A percentile compares a stretch with the other conserved stretches of the same genome.
Evolutionary conservation across 2,329 filamentous ascomycete genomes (phyloP).

Genomic region (Claviceps fusiformis): DNA sequence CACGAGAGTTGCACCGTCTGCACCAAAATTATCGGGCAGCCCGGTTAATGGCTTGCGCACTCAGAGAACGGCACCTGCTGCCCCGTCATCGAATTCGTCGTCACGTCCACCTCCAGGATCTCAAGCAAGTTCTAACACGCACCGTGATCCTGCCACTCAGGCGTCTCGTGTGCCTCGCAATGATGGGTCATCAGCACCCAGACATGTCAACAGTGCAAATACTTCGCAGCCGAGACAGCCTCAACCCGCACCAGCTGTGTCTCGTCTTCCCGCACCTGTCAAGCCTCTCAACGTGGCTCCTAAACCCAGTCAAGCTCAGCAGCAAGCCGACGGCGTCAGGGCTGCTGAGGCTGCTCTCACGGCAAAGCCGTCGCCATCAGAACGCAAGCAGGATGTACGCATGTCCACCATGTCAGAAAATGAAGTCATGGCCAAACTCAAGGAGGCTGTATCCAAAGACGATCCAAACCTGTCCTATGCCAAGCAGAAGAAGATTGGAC

Average conservation of each 20-base stretch:
- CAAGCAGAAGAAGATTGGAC: constrained; percentile 99
- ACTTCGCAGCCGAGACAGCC: constrained; percentile 35
- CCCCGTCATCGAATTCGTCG: constrained; percentile 32
- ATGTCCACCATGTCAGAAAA: constrained; percentile 98
- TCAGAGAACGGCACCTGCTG: constrained; percentile 70
- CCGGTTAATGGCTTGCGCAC: constrained; percentile 47
- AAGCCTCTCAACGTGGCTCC: constrained; percentile 68
- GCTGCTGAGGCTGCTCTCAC: constrained; percentile 82
- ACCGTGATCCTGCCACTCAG: constrained; percentile 28
- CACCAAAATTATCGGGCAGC: constrained; percentile 47
- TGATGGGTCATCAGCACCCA: constrained; percentile 37
- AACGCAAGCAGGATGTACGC: constrained; percentile 81
- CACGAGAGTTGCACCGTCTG: constrained; percentile 67
- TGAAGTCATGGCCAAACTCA: constrained; percentile 92
- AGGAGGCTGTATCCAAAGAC: constrained; percentile 89
- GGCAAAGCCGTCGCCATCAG: constrained; percentile 58
- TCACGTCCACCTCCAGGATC: constrained; percentile 32
- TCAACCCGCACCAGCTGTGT: constrained; percentile 29
- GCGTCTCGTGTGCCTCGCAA: constrained; percentile 31
- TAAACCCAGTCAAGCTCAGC: constrained; percentile 40
- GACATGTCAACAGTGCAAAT: constrained; percentile 42
- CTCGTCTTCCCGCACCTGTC: constrained; percentile 47
- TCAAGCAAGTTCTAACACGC: constrained; percentile 36
- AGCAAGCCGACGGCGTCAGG: constrained; percentile 57
- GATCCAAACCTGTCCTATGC: constrained; percentile 92